phyloP scores from a whole-genome alignment of 192 early-diverging fungal species.

The Podochytrium sp. region DNA sequence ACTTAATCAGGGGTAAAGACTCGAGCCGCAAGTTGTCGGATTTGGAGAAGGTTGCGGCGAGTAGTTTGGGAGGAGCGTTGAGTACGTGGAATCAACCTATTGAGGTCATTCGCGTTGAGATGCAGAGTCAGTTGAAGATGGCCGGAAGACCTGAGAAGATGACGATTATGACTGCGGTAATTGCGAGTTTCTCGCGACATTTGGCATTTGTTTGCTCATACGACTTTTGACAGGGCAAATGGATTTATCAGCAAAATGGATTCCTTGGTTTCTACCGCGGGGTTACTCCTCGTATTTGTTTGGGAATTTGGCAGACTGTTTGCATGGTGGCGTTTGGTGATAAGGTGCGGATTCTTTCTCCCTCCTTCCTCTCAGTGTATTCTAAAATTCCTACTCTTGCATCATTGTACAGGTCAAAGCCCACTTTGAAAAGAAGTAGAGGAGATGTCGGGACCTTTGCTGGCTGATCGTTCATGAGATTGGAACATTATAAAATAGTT shows the following conservation, averaged over 20 bases:
- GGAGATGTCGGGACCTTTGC: neutral
- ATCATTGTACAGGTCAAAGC: constrained; percentile 45
- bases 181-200: neutral
- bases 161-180: constrained; percentile 74
- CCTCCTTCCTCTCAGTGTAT: neutral
- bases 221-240: constrained; percentile 53
- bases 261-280: constrained; percentile 86
- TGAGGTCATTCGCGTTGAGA: constrained; percentile 98
- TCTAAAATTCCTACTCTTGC: neutral
- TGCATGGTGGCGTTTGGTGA: constrained; percentile 90
- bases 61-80: constrained; percentile 86
- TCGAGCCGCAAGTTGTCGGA: constrained; percentile 34
- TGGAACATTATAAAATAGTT: neutral
- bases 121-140: constrained; percentile 93
- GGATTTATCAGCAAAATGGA: constrained; percentile 91
- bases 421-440: constrained; percentile 38
- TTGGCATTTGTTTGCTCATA: constrained; percentile 13
- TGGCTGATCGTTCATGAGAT: neutral
- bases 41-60: constrained; percentile 74
- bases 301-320: constrained; percentile 72
- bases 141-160: constrained; percentile 89
- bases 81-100: constrained; percentile 99
- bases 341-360: constrained; percentile 30
- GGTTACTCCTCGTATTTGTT: constrained; percentile 54
- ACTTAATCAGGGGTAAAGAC: constrained; percentile 56